Evolutionary conservation across 345 rosid genomes (phyloP), one percentile per base, ranked within the genome.

Genomic region (Melaleuca alternifolia): DNA sequence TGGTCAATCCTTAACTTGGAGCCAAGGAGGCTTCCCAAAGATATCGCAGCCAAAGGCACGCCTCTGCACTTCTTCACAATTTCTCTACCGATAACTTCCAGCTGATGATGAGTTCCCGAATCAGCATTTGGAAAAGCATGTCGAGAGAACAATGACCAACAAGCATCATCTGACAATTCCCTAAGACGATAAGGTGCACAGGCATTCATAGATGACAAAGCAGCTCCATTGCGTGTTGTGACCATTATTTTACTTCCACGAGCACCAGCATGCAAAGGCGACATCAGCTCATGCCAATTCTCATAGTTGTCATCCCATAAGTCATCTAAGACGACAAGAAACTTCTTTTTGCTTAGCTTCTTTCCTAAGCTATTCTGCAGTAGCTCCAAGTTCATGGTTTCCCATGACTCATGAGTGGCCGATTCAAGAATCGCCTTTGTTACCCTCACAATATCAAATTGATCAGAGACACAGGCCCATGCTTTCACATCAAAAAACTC

Each of bases 321-420:
- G 84, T 90, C 92, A 88, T 92, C 94, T n/a, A 92, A 71, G 81
- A 91, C 86, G 7, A 92, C 54, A 28, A 91, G 71, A 88, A 91
- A 92, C 79, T 89, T 90, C 92, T 86, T 92, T 62, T 89, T 86
- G 23, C 62, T 59, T 44, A 93, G 81, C 33, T 83, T 82, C 50
- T 89, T 18, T 46, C 37, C 62, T 86, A 88, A 48, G n/a, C 71
- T 46, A 5, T 2, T 59, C 48, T 88, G 88, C 28, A 87, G 85
- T 6, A 4, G n/a, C 30, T 87, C 54, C 81, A 85, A 50, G 11
- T 86, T 85, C 41, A 33, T n/a, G 30, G 15, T 77, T 18, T 28
- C 54, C 24, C 10, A n/a, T 18, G 12, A 11, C 21, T 24, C 28
- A 30, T 21, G 3, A 16, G 28, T 53, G 30, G 86, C 48, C 3